A percentile compares a stretch with the other conserved stretches of the same genome.
These are phyloP conservation scores for Chrysanthemum seticuspe DNA, from an alignment of 129 eudicot species.

Conservation along the genomic window DNA sequence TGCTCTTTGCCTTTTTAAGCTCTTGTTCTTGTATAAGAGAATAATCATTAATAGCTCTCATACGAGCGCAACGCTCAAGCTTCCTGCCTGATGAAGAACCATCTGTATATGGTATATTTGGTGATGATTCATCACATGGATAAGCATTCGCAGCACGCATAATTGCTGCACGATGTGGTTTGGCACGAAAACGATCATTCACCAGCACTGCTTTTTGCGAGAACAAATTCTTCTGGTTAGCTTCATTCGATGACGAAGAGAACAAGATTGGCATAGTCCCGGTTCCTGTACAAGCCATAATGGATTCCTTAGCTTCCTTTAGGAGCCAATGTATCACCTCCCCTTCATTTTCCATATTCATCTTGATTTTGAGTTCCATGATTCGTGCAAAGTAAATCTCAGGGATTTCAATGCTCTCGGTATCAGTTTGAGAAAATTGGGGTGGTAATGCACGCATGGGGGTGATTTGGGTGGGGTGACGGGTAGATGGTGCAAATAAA, in stretches of 20 bases:
- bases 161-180: background rate
- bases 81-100: background rate
- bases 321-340: conserved; percentile 7
- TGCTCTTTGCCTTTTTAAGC: background rate
- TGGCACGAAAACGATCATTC: background rate
- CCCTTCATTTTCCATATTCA: background rate
- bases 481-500: background rate
- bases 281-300: background rate
- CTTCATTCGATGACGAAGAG: background rate
- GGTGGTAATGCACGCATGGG: background rate
- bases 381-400: background rate
- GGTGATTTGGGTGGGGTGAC: background rate
- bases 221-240: background rate
- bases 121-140: background rate
- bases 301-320: background rate
- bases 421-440: background rate
- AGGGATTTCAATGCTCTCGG: background rate
- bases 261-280: background rate
- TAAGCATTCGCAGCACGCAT: background rate
- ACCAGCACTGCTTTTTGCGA: too few relatives aligned
- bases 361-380: background rate
- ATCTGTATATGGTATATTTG: background rate
- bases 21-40: too few relatives aligned
- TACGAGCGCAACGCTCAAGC: background rate
- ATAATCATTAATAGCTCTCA: too few relatives aligned